Base-by-base conservation (phyloP, 352 stramenopile genomes). In the Globisporangium polare region DNA sequence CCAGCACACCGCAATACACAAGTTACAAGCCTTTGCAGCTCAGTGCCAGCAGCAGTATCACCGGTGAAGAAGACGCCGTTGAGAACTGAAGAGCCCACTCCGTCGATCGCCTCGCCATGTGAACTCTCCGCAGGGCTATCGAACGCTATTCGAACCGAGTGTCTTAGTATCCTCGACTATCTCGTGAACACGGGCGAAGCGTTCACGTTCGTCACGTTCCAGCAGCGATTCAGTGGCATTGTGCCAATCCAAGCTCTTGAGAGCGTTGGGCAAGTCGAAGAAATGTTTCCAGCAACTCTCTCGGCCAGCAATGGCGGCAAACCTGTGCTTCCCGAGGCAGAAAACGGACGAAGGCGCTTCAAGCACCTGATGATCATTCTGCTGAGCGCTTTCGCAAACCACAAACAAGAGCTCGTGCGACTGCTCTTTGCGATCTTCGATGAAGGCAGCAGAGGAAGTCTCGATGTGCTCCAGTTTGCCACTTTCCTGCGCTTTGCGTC, bases 401-500 rank as follows among this genome's bases (percentile, higher is more conserved):
- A 37, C 18, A 69, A 62, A 17, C n/a, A 58, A 2, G 67, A 78
- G 17, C 60, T 83, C 0, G 66, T 77, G 53, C 68, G 78, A 1
- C 63, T 72, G 33, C 27, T 86, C 1, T 86, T 86, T 47, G 66
- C 69, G 26, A 37, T 84, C 0, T 76, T 84, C 24, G 75, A 88
- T 39, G 57, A 69, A 7, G 39, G 67, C n/a, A 73, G 42, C 17
- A 69, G 57, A 29, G 68, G 76, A 0, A 62, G 63, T 31, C 59
- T 81, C 49, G 68, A 63, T 7, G 37, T 54, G 6, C 39, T 60
- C 0, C 53, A 73, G 35, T 31, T 82, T 5, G 59, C 63, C 8
- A 31, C 29, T 9, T 77, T 75, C 42, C 27, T 74, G 9, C 55
- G 61, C 9, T 58, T 74, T 13, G 33, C 53, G 8, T 56, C 45